Evolutionary conservation across 768 basidiomycete genomes (phyloP), one percentile per base, ranked within the genome.

Genomic region (Polyporus arcularius): DNA sequence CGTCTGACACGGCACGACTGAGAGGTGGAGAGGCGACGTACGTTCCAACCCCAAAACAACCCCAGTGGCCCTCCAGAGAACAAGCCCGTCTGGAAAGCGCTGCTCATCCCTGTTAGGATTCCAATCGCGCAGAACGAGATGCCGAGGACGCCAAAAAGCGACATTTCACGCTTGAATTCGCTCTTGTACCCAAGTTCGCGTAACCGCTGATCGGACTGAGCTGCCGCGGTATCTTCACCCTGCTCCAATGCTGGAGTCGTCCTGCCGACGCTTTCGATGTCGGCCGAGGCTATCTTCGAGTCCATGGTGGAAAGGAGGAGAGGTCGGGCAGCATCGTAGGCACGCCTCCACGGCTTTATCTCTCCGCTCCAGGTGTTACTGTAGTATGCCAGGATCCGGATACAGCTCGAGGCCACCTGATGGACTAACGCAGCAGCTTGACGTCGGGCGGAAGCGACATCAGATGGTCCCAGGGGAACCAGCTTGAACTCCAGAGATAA

Each of bases 31-130:
- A 11, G 48, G 14, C 26, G 12, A 69, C 78, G 63, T 60, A 83
- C 84, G 65, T 85, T 85, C 84, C 84, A 85, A 10, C 82, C 84
- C 83, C 84, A 85, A 68, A 85, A 85, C 61, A 85, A 69, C 1
- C 84, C 82, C 31, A 85, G 67, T 3, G 84, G 83, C 5, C 83
- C 84, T 0, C 84, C 83, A 45, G 82, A 84, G 68, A 84, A 83
- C 12, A 84, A 70, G 0, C 84, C 83, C 0, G 83, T 84, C 65
- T 85, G 84, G 60, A 85, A 84, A 0, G 84, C 83, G 54, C 81
- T 82, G 55, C 81, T 82, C 82, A 84, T 85, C 31, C 84, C 83
- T 6, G 83, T 85, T 11, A 85, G 74, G 63, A 85, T 84, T 5
- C 84, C 82, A 30, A 85, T 84, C 8, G 84, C 79, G 50, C 83